A percentile compares a stretch with the other conserved stretches of the same genome.
Conservation (phyloP, 177 flowering plant species). For the Vitis hybrid region DNA sequence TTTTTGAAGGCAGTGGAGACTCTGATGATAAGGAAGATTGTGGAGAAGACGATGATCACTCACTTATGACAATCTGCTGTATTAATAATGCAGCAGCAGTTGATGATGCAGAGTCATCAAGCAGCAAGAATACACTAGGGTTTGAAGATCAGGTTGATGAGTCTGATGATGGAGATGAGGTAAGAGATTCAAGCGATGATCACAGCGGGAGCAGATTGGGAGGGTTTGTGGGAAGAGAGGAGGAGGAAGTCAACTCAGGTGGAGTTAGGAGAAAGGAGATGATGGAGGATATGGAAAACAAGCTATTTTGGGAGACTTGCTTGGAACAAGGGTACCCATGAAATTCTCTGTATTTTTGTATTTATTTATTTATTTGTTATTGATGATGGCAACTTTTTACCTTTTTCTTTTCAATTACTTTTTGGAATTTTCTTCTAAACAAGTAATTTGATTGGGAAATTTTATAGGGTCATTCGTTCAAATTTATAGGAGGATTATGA, state of each 20-base stretch:
- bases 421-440: no score
- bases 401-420: no score
- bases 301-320: slow-evolving; percentile 45
- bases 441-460: no score
- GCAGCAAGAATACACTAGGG: no score
- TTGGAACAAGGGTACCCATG: slow-evolving; percentile 36
- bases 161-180: not conserved
- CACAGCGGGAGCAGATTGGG: not conserved
- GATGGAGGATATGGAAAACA: slow-evolving; percentile 29
- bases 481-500: no score
- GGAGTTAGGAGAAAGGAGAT: slow-evolving; percentile 2
- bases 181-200: not conserved
- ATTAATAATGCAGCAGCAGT: no score
- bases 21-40: slow-evolving; percentile 3
- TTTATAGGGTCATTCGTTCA: no score
- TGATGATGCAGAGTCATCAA: no score
- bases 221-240: not conserved
- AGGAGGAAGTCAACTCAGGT: slow-evolving; percentile 5
- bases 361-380: no score
- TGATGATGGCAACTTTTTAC: no score
- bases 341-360: slow-evolving; percentile 1
- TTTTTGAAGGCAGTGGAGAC: slow-evolving; percentile 21
- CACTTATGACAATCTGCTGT: no score
- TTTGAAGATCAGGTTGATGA: not conserved
- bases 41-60: not conserved